Evolutionary conservation across 208 protist genomes (phyloP), one percentile per base, ranked within the genome.

Genomic region (Jaenimonas drosophilae): DNA sequence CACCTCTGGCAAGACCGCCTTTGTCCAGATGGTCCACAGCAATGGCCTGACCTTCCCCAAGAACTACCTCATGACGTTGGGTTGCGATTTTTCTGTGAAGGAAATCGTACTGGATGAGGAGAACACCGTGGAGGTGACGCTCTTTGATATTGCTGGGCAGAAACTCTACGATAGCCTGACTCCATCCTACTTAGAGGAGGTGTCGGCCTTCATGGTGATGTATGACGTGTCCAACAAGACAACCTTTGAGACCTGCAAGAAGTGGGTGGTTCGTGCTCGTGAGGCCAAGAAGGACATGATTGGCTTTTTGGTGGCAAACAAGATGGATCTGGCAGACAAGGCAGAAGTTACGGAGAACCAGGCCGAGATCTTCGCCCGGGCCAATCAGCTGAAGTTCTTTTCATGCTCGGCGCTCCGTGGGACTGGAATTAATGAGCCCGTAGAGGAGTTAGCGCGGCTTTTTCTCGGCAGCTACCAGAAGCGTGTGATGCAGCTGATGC

Each of bases 31-130:
- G 80, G 51, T 87, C 4, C 83, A 89, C 59, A 94, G 79, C 63
- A 87, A 89, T 47, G 85, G 88, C 26, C 56, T 72, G 5, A 67
- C 66, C 0, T 96, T 94, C 50, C 86, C 88, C 0, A 87, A 87
- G 42, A 90, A 96, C 46, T 96, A 96, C 55, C 25, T 91, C n/a
- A 94, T 96, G 88, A 96, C 88, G 3, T 76, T 82, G 63, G 88
- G 88, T 3, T 90, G 87, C 51, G 88, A 96, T 36, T 86, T 96
- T 66, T 64, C 83, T 17, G 76, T 92, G 17, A 96, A 92, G 63
- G 85, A 96, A 48, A 39, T 94, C 11, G 30, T 37, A 6, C 17
- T 94, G 21, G 75, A 87, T 40, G 70, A 92, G n/a, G 69, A 88
- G 6, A 74, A 74, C 49, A 80, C 63, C 4, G 86, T 94, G 5